phyloP scores from a whole-genome alignment of 164 flowering plant genomes.

The Nymphaea colorata region DNA sequence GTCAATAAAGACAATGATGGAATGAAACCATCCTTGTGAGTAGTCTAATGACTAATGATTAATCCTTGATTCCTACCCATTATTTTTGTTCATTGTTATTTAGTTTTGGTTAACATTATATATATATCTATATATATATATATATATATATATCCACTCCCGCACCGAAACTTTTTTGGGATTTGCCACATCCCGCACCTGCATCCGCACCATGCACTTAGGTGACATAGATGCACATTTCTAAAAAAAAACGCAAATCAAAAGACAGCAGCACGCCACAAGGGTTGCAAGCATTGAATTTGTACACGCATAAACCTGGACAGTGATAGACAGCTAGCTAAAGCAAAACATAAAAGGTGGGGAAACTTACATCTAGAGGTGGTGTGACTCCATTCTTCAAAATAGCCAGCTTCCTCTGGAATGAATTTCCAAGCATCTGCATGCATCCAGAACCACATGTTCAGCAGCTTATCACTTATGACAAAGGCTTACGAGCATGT shows the following conservation, averaged over 20 bases:
- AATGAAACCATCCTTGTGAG: no score
- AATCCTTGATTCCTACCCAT: no score
- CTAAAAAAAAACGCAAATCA: not conserved
- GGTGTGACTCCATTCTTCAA: slow-evolving; percentile 73
- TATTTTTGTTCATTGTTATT: no score
- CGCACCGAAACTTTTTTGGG: no score
- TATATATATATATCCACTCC: no score
- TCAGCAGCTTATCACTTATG: not conserved
- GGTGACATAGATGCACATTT: not conserved
- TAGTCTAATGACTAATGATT: no score
- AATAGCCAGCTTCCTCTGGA: slow-evolving; percentile 74
- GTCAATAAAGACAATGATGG: no score
- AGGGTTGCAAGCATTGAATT: no score
- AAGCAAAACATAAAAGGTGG: not conserved
- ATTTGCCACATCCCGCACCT: no score
- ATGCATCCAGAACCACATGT: not conserved
- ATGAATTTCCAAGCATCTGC: slow-evolving; percentile 98
- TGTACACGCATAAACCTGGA: not conserved
- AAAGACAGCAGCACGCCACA: not conserved
- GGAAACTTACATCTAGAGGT: slow-evolving; percentile 37
- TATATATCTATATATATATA: no score
- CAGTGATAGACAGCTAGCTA: not conserved
- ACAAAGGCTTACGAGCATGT: not conserved
- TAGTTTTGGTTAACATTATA: no score
- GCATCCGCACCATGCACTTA: no score